Base-by-base conservation (phyloP, 1,284 basidiomycete species). In the Inonotus obliquus region DNA sequence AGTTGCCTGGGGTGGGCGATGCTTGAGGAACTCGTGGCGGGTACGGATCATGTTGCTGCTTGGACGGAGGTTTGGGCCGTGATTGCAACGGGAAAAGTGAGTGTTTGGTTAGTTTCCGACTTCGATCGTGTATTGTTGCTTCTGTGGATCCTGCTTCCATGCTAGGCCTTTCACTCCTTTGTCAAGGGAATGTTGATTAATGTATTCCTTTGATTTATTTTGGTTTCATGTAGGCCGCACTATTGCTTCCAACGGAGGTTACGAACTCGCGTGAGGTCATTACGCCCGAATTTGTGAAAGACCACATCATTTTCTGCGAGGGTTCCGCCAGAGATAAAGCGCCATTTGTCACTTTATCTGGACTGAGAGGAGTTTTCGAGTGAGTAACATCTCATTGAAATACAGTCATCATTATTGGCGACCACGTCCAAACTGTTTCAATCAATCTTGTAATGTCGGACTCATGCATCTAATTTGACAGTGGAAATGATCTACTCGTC, bases 1-100 rank as follows among this genome's bases (percentile, higher is more conserved):
- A 81, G 79, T 21, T 88, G 84, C 61, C 74, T 91, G 49, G 93
- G 93, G 1, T 94, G 91, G 91, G 84, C 84, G 19, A 91, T 96
- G 54, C 76, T 95, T 52, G 92, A 96, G 73, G 85, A 83, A 65
- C 77, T 96, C 23, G 82, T 89, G 4, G 78, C 79, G 21, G 87
- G 89, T 65, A 82, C 80, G 1, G 85, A 89, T 64, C 75, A 77
- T 54, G 74, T 73, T 14, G 69, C 76, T 9, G 90, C 92, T 54
- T 94, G 93, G 92, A 77, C 80, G 37, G 89, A 92, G 25, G 77
- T 92, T 14, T 89, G 91, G 84, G 78, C 73, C 64, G 78, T 84
- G 1, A 69, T 94, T 57, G 83, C 84, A 0, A 79, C 77, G 21
- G 86, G 86, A 35, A 91, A 91, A 83, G 91, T 89, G 60, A 49